Base-by-base conservation (phyloP, 1,284 basidiomycete genomes). In the Ustilago lituana region DNA sequence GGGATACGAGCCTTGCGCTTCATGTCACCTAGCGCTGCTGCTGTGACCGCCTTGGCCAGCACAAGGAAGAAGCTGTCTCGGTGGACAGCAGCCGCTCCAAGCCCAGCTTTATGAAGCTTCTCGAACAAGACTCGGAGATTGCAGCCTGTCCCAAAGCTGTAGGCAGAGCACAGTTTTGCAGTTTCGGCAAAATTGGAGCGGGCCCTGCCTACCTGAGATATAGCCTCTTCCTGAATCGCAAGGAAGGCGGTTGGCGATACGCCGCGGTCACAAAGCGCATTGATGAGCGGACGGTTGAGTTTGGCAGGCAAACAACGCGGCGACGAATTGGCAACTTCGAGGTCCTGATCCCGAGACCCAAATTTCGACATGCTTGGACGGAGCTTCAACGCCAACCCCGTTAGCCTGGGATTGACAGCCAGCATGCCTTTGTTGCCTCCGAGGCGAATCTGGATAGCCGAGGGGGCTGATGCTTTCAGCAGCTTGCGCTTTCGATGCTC, bases 1-100 rank as follows among this genome's bases (percentile, higher is more conserved):
- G 66, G 60, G 7, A 69, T 63, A 8, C 66, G 46, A 23, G 61
- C 60, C 40, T 69, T 69, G 12, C 66, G 41, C 56, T 69, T 69
- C 51, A 69, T 59, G 29, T 69, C 66, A n/a, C 66, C 66, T 2
- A 69, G 39, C 4, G 61, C 66, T 17, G 61, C 60, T 23, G 61
- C 52, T 11, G 45, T 54, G 6, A 64, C 51, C 6, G 55, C 31
- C 10, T 55, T 51, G 20, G 55, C 35, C 4, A 69, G 38, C 9
- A 52, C 40, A 1, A 60, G 43, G 15, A 66, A 59, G 52, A 66
- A 66, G 48, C 57, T 66, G 20, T 53, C 57, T 15, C 19, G 26
- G 17, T 56, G 33, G 12, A 51, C 35, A 14, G 51, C 29, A 14
- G 20, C 19, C 2, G 49, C 48, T 20, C 44, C 43, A 3, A 64